Percentiles rank a stretch among this genome's conserved stretches.
Conservation (phyloP, 257 asterid species). For the Osmanthus fragrans region DNA sequence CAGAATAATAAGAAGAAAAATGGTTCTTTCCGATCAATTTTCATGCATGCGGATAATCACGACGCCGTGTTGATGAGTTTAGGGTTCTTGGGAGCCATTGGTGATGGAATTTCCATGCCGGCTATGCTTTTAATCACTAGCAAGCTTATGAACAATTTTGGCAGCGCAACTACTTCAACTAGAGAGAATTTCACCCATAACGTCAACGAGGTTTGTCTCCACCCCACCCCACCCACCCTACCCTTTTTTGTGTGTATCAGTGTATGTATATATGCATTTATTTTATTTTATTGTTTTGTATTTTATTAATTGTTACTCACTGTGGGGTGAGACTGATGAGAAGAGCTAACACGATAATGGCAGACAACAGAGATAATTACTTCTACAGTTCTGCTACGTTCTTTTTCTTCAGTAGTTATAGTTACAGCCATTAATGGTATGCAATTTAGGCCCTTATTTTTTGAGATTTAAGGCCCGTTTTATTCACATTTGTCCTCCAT, state of each 20-base stretch:
- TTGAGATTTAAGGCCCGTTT: too few relatives aligned
- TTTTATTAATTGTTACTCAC: too few relatives aligned
- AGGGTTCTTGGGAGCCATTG: conserved; percentile 65
- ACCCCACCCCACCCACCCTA: neutral
- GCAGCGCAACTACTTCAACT: conserved; percentile 26
- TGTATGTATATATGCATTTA: neutral
- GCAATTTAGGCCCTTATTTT: neutral
- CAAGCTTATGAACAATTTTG: conserved; percentile 70
- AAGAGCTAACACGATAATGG: neutral
- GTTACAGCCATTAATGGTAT: neutral
- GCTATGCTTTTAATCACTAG: conserved; percentile 58
- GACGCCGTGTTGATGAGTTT: conserved; percentile 62
- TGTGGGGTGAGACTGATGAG: neutral
- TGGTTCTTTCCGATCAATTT: conserved; percentile 47
- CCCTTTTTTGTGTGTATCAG: neutral
- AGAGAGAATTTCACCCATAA: conserved; percentile 36
- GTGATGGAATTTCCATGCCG: conserved; percentile 78
- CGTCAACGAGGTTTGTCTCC: conserved; percentile 55
- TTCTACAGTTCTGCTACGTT: neutral
- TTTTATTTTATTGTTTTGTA: too few relatives aligned
- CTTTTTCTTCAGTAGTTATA: neutral
- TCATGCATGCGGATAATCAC: conserved; percentile 66
- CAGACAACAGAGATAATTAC: neutral
- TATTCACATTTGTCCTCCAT: too few relatives aligned
- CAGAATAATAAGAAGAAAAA: conserved; percentile 30